A percentile compares a stretch with the other conserved stretches of the same genome.
phyloP scores from a whole-genome alignment of 2,329 filamentous ascomycete genomes.

The Claviceps capensis region DNA sequence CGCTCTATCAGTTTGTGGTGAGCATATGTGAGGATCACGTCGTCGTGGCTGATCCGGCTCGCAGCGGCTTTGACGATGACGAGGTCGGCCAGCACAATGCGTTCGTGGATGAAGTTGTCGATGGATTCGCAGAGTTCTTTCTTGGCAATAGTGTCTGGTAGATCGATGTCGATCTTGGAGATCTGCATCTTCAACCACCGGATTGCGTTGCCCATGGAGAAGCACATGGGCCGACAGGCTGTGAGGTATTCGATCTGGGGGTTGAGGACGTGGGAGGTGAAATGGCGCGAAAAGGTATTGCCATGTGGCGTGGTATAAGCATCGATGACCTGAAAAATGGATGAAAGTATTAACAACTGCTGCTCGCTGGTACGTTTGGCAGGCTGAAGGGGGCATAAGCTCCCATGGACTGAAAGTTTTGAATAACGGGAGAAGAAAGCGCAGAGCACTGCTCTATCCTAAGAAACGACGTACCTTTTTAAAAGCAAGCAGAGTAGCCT shows the following conservation, averaged over 20 bases:
- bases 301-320: conserved; percentile 82
- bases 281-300: conserved; percentile 76
- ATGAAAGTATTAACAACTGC: neutral
- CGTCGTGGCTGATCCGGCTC: conserved; percentile 62
- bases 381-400: too few relatives aligned
- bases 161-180: conserved; percentile 76
- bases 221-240: conserved; percentile 87
- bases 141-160: conserved; percentile 72
- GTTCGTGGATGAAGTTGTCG: conserved; percentile 80
- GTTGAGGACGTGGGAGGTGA: conserved; percentile 81
- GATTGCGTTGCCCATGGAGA: conserved; percentile 95
- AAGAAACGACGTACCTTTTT: conserved; percentile 47
- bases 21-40: conserved; percentile 76
- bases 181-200: conserved; percentile 89
- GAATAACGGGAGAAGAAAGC: neutral
- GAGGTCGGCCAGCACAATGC: conserved; percentile 73
- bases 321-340: conserved; percentile 58
- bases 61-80: conserved; percentile 69
- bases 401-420: too few relatives aligned
- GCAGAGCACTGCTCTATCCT: conserved; percentile 48
- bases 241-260: conserved; percentile 92
- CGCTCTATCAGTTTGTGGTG: conserved; percentile 78
- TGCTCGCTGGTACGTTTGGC: neutral
- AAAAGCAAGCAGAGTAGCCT: conserved; percentile 79
- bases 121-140: conserved; percentile 64